Conservation (phyloP, 169 alveolate genomes). For the Toxoplasma gondii region DNA sequence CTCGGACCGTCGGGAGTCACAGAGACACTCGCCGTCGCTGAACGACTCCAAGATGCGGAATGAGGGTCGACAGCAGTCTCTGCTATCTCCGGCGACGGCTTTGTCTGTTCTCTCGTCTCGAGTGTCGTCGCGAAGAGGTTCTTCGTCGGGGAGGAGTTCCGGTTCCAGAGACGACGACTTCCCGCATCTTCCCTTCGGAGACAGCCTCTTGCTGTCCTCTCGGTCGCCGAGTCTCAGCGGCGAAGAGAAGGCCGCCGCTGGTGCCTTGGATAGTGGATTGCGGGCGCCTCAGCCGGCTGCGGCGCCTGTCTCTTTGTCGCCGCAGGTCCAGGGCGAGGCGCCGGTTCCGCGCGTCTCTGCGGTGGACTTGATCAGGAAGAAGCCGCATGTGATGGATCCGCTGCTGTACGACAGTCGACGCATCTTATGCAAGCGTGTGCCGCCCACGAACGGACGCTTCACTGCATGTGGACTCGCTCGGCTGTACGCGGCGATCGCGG, state of each 20-base stretch:
- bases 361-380: slow-evolving; percentile 67
- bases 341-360: slow-evolving; percentile 68
- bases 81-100: neutral
- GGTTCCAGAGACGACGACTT: neutral
- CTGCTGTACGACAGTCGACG: slow-evolving; percentile 73
- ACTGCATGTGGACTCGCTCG: slow-evolving; percentile 75
- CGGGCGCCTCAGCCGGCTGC: too few relatives aligned
- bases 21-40: neutral
- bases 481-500: slow-evolving; percentile 66
- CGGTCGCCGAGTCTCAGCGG: neutral
- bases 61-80: neutral
- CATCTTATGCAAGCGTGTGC: slow-evolving; percentile 70
- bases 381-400: slow-evolving; percentile 79
- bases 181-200: too few relatives aligned
- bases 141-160: neutral
- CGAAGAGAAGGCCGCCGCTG: neutral
- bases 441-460: slow-evolving; percentile 76
- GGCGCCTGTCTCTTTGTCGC: slow-evolving; percentile 3
- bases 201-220: neutral
- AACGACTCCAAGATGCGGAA: neutral
- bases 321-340: slow-evolving; percentile 45
- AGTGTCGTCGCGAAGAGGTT: neutral
- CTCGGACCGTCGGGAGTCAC: neutral
- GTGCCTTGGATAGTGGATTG: too few relatives aligned
- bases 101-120: neutral